Evolutionary conservation across 495 filamentous ascomycete genomes (phyloP).

Genomic region (Aspergillus haitiensis): DNA sequence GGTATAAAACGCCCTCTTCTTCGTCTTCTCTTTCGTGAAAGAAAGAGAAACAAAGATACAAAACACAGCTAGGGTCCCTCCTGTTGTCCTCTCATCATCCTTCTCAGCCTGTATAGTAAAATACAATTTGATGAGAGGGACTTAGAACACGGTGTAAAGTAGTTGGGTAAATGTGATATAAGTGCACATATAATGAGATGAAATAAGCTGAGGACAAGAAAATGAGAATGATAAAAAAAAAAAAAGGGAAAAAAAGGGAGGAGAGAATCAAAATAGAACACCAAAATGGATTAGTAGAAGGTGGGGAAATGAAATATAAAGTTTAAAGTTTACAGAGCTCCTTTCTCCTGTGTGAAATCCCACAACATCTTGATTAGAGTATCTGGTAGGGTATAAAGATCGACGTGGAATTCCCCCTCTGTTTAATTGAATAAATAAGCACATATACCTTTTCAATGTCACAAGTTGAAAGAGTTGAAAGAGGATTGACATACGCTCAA

Average conservation of each 20-base stretch:
- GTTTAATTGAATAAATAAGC: slow-evolving; percentile 15
- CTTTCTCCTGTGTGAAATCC: slow-evolving; percentile 68
- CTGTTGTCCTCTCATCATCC: background rate
- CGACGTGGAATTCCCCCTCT: slow-evolving; percentile 98
- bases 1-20: background rate
- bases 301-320: slow-evolving; percentile 15
- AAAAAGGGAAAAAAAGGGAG: slow-evolving; percentile 1
- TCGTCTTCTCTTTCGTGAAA: background rate
- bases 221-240: background rate
- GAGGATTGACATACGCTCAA: slow-evolving; percentile 68
- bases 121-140: background rate
- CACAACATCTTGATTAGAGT: slow-evolving; percentile 80
- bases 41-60: background rate
- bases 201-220: slow-evolving; percentile 2
- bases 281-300: slow-evolving; percentile 2
- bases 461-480: background rate
- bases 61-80: background rate
- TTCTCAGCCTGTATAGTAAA: background rate
- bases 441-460: background rate
- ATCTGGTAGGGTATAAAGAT: slow-evolving; percentile 93
- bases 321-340: slow-evolving; percentile 32
- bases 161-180: background rate
- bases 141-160: too few species aligned
- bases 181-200: background rate
- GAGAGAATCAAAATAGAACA: background rate